phyloP scores from a whole-genome alignment of 1,284 basidiomycete genomes.

The Boletus semigastroideus region DNA sequence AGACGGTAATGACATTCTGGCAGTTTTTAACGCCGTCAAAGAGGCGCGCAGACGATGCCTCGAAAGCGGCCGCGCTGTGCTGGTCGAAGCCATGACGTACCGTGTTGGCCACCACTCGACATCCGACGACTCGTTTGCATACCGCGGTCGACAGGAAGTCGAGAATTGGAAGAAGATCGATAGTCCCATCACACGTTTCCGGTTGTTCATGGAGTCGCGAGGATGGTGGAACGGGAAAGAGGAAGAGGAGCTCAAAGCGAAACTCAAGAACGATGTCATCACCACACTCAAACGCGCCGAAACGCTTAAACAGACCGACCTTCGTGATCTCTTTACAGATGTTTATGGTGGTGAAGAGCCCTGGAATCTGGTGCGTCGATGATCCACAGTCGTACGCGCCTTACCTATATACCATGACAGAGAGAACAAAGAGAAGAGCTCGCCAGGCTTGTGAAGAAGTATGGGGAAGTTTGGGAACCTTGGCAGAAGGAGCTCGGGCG shows the following conservation, averaged over 20 bases:
- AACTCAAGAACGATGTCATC: slow-evolving; percentile 74
- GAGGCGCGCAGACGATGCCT: slow-evolving; percentile 80
- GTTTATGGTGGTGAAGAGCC: slow-evolving; percentile 86
- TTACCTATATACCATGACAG: slow-evolving; percentile 39
- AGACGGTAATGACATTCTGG: slow-evolving; percentile 92
- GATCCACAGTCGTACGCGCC: not conserved
- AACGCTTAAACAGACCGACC: slow-evolving; percentile 62
- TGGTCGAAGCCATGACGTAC: slow-evolving; percentile 93
- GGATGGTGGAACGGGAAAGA: slow-evolving; percentile 86
- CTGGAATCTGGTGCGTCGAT: slow-evolving; percentile 73
- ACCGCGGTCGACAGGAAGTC: slow-evolving; percentile 82
- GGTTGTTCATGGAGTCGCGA: slow-evolving; percentile 75
- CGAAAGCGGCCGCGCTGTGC: slow-evolving; percentile 77
- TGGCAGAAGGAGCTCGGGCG: slow-evolving; percentile 82
- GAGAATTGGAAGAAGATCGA: slow-evolving; percentile 85
- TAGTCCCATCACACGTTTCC: slow-evolving; percentile 86
- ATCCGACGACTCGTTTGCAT: slow-evolving; percentile 92
- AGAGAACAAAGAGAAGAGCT: slow-evolving; percentile 85
- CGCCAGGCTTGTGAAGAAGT: slow-evolving; percentile 73
- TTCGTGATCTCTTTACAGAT: slow-evolving; percentile 84
- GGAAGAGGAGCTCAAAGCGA: slow-evolving; percentile 72
- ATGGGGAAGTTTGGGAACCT: slow-evolving; percentile 79
- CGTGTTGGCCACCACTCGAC: slow-evolving; percentile 95
- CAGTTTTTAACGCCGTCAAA: slow-evolving; percentile 78
- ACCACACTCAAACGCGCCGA: slow-evolving; percentile 79